Conservation (phyloP, 1,139 yeast species). For the Suhomyces wounanorum region DNA sequence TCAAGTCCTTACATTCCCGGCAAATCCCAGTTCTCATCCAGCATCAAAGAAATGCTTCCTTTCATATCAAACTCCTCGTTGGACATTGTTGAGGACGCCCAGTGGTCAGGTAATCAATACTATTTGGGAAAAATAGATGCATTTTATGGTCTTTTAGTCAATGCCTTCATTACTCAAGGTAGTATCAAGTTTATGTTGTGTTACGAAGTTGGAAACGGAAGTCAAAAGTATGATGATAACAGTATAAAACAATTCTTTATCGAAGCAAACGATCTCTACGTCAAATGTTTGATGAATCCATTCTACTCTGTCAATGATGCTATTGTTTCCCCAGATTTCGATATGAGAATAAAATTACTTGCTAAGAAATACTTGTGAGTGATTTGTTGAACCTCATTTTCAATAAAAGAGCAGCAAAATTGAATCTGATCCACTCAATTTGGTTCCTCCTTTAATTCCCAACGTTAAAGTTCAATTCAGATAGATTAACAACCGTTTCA, state of each 20-base stretch:
- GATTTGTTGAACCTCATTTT: not conserved
- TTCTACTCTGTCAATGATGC: constrained; percentile 79
- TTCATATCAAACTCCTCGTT: constrained; percentile 86
- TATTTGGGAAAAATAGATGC: constrained; percentile 80
- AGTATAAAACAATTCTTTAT: constrained; percentile 79
- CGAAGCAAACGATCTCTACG: constrained; percentile 85
- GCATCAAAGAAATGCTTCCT: constrained; percentile 79
- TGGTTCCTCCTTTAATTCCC: too few relatives aligned
- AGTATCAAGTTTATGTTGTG: constrained; percentile 80
- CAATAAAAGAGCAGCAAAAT: too few relatives aligned
- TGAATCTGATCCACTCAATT: too few relatives aligned
- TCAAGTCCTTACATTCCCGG: constrained; percentile 47
- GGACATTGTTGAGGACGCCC: constrained; percentile 86
- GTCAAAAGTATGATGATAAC: constrained; percentile 58
- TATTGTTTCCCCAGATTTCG: constrained; percentile 74
- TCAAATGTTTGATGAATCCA: constrained; percentile 83
- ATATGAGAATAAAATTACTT: constrained; percentile 65
- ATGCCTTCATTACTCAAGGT: constrained; percentile 87
- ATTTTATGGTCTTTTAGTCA: constrained; percentile 77
- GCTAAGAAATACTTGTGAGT: constrained; percentile 73
- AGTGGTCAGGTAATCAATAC: constrained; percentile 70
- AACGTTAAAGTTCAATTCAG: too few relatives aligned
- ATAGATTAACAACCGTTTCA: too few relatives aligned
- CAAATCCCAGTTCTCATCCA: constrained; percentile 62
- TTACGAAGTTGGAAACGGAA: constrained; percentile 49